phyloP scores from a whole-genome alignment of 2,329 filamentous ascomycete genomes.

The Fusarium haematococcum region DNA sequence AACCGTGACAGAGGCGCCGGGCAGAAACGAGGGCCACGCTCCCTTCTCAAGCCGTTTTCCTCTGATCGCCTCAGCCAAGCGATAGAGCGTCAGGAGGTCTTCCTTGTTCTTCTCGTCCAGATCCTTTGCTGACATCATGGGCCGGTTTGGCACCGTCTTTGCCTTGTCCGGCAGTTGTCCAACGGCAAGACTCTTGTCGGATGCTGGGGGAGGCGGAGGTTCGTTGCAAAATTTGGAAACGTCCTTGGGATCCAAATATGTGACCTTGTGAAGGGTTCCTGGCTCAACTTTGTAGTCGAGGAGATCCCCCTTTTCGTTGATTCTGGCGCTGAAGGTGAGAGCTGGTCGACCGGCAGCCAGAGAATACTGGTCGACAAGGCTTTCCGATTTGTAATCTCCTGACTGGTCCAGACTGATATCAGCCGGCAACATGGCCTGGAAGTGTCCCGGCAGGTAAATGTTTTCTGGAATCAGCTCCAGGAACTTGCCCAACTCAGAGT shows the following conservation, averaged over 20 bases:
- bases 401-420: conserved; percentile 46
- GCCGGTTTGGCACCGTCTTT: conserved; percentile 48
- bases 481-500: conserved; percentile 68
- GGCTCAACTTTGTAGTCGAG: conserved; percentile 67
- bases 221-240: conserved; percentile 59
- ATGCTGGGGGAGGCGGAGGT: conserved; percentile 33
- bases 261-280: conserved; percentile 64
- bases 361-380: conserved; percentile 65
- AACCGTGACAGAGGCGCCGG: conserved; percentile 57
- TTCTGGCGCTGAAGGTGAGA: conserved; percentile 71
- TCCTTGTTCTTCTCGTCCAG: conserved; percentile 57
- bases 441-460: conserved; percentile 70
- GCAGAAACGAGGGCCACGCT: conserved; percentile 61
- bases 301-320: conserved; percentile 65
- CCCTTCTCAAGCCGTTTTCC: conserved; percentile 58
- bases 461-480: conserved; percentile 71
- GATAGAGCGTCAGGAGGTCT: conserved; percentile 61
- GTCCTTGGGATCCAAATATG: conserved; percentile 66
- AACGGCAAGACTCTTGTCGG: conserved; percentile 45
- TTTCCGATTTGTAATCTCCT: conserved; percentile 49
- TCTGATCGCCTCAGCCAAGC: conserved; percentile 61
- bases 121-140: conserved; percentile 57
- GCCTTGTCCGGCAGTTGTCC: conserved; percentile 39
- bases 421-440: conserved; percentile 67
- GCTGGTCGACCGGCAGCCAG: conserved; percentile 63